A percentile compares a stretch with the other conserved stretches of the same genome.
These are phyloP conservation scores for Juglanconis juglandina DNA, from an alignment of 2,329 filamentous ascomycete genomes.

Conservation along the genomic window DNA sequence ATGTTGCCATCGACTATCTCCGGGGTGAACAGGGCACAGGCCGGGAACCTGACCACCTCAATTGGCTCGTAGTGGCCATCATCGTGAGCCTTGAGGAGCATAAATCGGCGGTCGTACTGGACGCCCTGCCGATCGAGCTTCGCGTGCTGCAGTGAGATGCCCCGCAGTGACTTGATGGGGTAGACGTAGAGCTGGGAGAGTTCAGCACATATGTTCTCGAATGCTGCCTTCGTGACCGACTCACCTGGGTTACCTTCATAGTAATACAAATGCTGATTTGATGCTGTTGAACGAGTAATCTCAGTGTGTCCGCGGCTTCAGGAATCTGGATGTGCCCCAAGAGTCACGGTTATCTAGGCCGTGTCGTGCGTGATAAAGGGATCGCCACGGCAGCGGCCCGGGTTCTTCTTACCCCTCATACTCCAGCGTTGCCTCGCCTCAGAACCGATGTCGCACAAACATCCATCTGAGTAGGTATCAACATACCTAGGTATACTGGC, in stretches of 20 bases:
- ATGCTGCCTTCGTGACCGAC: background rate
- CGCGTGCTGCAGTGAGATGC: conserved; percentile 51
- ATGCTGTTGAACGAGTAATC: background rate
- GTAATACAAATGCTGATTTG: background rate
- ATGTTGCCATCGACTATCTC: conserved; percentile 41
- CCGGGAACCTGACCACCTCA: conserved; percentile 54
- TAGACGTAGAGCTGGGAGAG: conserved; percentile 61
- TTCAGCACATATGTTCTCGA: background rate
- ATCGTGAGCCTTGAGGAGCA: conserved; percentile 56
- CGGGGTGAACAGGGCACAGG: conserved; percentile 63
- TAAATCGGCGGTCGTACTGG: conserved; percentile 65
- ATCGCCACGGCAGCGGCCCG: background rate
- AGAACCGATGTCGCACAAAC: too few relatives aligned
- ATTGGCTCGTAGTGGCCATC: conserved; percentile 50
- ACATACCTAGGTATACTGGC: too few relatives aligned
- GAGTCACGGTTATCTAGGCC: background rate
- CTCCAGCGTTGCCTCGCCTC: too few relatives aligned
- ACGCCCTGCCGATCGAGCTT: conserved; percentile 61
- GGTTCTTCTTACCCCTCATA: too few relatives aligned
- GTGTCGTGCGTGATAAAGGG: background rate
- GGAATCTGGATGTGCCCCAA: background rate
- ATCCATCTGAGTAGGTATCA: too few relatives aligned
- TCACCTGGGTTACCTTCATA: conserved; percentile 15
- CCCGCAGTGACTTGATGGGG: conserved; percentile 70
- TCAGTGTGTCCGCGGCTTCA: too few relatives aligned